Evolutionary conservation across 139 green algal genomes (phyloP), one percentile per base, ranked within the genome.

Genomic region (Eudorina sp.): DNA sequence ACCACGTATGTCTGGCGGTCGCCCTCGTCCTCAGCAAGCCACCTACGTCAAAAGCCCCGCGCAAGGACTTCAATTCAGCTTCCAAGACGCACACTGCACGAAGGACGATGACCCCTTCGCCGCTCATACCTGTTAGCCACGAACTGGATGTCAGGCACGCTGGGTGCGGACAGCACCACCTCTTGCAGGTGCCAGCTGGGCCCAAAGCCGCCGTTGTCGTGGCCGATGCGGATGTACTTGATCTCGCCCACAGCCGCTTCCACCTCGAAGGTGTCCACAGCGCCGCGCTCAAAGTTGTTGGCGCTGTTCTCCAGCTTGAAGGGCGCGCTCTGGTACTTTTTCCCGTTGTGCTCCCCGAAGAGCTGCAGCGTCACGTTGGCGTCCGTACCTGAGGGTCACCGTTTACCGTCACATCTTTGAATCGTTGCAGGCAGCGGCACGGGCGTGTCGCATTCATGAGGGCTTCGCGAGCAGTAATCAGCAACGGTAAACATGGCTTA

Each of bases 271-370:
- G 38, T 68, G 69, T 93, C 90, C 34, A 38, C 55, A 66, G 36
- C 43, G 2, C 62, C 89, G 4, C 92, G 62, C 88, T 94, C 92
- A 73, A 91, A 94, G 82, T 94, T 94, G 85, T 94, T 93, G 27
- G 80, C 69, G 74, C 53, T 85, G 70, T 83, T 83, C 48, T 83
- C 75, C 34, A 83, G 53, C 53, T 84, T 84, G 29, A 84, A 25
- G 8, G 4, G 21, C 21, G 79, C 43, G 60, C 66, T 74, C 64
- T 85, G 86, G 38, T 86, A 78, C 75, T 88, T 88, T 40, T 88
- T 88, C 36, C 23, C 53, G 68, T 73, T 58, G 68, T 82, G 46
- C 75, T 91, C 86, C 11, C 90, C 90, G 51, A 91, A 90, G 60
- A 93, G 31, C 29, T 89, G 84, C 38, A 93, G 36, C 46, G 70